Percentiles rank a stretch among this genome's conserved stretches.
phyloP scores from a whole-genome alignment of 768 basidiomycete genomes.

The Cystofilobasidium capitatum region DNA sequence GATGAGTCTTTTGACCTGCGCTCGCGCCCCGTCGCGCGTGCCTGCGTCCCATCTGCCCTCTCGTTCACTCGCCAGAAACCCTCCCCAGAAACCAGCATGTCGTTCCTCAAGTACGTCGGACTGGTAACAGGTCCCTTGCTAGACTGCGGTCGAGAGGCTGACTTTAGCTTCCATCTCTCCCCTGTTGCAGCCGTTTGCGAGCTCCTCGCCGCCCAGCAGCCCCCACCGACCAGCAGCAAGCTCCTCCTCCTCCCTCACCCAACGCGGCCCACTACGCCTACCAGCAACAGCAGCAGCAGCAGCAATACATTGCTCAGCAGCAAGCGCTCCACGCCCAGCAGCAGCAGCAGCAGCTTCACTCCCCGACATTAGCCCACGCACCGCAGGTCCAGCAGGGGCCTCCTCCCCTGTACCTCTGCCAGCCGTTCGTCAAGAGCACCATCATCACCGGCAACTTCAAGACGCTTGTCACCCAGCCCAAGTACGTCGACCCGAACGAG shows the following conservation, averaged over 20 bases:
- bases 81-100: no score
- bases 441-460: constrained; percentile 98
- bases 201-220: constrained; percentile 37
- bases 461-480: constrained; percentile 91
- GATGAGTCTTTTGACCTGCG: not conserved
- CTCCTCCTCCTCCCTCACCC: constrained; percentile 31
- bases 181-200: constrained; percentile 36
- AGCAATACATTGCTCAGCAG: not conserved
- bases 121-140: not conserved
- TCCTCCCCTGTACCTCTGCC: constrained; percentile 64
- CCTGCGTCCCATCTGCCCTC: not conserved
- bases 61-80: not conserved
- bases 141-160: no score
- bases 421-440: constrained; percentile 88
- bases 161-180: no score
- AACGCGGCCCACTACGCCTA: constrained; percentile 28
- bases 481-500: constrained; percentile 90
- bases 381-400: constrained; percentile 13
- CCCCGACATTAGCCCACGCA: constrained; percentile 9
- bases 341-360: not conserved
- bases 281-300: constrained; percentile 18
- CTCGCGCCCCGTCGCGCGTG: not conserved
- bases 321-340: not conserved
- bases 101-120: constrained; percentile 16
- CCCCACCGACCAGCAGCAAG: constrained; percentile 3